Percentiles rank a stretch among this genome's conserved stretches.
These are phyloP conservation scores for Turnera subulata DNA, from an alignment of 345 rosid species.

Conservation along the genomic window DNA sequence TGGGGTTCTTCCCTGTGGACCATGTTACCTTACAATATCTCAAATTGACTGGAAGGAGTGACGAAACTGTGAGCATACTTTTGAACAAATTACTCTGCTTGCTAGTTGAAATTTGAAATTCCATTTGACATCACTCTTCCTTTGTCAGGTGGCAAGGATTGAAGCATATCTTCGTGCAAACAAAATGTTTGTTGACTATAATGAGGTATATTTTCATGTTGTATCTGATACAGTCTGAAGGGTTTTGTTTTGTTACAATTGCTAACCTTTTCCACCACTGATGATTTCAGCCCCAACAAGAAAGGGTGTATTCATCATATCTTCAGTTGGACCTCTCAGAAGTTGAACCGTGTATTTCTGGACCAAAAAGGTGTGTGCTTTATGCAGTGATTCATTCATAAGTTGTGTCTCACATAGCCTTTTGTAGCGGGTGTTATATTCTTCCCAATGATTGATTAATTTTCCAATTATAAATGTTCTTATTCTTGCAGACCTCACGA, in stretches of 20 bases:
- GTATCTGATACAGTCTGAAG: constrained; percentile 2
- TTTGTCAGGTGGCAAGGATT: constrained; percentile 72
- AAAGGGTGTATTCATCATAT: constrained; percentile 76
- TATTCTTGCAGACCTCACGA: constrained; percentile 79
- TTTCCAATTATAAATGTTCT: constrained; percentile 10
- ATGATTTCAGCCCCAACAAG: constrained; percentile 70
- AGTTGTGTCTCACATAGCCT: not conserved
- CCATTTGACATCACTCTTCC: constrained; percentile 10
- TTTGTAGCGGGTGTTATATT: not conserved
- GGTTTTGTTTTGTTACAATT: constrained; percentile 7
- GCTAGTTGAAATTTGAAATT: constrained; percentile 7
- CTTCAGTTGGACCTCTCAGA: constrained; percentile 67
- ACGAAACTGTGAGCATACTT: constrained; percentile 67
- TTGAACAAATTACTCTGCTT: not conserved
- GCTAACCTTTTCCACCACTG: constrained; percentile 1
- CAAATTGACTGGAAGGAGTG: constrained; percentile 95
- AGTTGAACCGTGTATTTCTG: constrained; percentile 95
- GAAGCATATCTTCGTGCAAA: constrained; percentile 96
- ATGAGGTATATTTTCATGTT: constrained; percentile 47
- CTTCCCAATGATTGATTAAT: not conserved
- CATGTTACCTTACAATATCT: constrained; percentile 92
- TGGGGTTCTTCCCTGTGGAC: constrained; percentile 99
- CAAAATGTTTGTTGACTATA: constrained; percentile 90
- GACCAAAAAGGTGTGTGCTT: constrained; percentile 78
- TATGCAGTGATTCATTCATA: not conserved